Evolutionary conservation across 208 protist genomes (phyloP), one percentile per base, ranked within the genome.

Genomic region (Acanthamoeba culbertsoni): DNA sequence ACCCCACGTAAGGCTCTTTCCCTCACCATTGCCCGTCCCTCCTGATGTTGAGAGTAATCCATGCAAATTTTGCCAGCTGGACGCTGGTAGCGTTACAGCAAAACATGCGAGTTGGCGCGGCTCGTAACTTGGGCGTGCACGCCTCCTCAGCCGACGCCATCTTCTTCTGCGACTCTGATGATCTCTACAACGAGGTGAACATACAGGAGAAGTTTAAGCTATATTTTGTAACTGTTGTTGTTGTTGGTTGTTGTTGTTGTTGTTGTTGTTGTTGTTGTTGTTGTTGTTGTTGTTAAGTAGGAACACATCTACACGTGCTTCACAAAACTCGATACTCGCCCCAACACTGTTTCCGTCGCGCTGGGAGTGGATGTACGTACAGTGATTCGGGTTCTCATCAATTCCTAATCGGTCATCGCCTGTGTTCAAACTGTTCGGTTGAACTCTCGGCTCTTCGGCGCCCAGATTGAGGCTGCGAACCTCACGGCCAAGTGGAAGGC

Each of bases 161-260:
- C 7, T 88, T 88, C 77, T 88, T 88, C 20, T 62, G 43, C 51
- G 77, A 88, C 37, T 57, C 77, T 0, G 77, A 88, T 35, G 77
- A 88, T 31, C 20, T 88, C 33, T 88, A 88, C 37, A n/a, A 43
- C 63, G 33, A 75, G 63, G 63, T 75, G 18, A 16, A 0, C 55
- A 18, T 0, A 18, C 55, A 5, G 26, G 23, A 18, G 18, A 55
- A 8, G 48, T 8, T 18, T 55, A 18, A 55, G 55, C 55, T 18
- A 2, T 62, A n/a, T n/a, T 62, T 8, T n/a, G 20, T 62, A 18
- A 62, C 12, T 20, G 20, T 26, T 31, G 28, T n/a, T n/a, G n/a
- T n/a, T n/a, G n/a, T n/a, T n/a, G n/a, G n/a, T n/a, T n/a, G n/a
- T n/a, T n/a, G n/a, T n/a, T n/a, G n/a, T n/a, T n/a, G n/a, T n/a